Evolutionary conservation across 768 basidiomycete species (phyloP), one percentile per base, ranked within the genome.

Genomic region (Russula griseocarnosa): DNA sequence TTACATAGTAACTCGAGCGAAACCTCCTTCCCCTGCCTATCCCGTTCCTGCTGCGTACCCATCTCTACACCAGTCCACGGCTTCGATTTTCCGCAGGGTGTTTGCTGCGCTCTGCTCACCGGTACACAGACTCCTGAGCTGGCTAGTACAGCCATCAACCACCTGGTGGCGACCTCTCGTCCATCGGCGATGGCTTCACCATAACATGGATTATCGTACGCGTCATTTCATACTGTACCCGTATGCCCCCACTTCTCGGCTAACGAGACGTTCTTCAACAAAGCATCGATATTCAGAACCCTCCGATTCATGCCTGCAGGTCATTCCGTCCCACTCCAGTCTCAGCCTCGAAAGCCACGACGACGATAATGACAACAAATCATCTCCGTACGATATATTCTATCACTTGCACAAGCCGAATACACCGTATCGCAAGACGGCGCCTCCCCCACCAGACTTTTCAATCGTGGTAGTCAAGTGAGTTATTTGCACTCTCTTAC

Each of bases 341-440:
- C 76, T 53, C 69, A 74, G 5, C 67, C 71, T 38, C 62, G 62
- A 34, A 58, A 68, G 55, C 44, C 28, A 24, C 44, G 24, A 16
- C 38, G 34, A 65, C 49, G 61, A 64, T 50, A 59, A 47, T 8
- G 38, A 65, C 51, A 59, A 65, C 52, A 55, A 67, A 34, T 55
- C 72, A 3, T 82, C 86, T 1, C 88, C 88, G 0, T 98, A 95
- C 73, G 78, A 82, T 56, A 81, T 92, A 4, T 98, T 97, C 76
- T 98, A 81, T 74, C 88, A 97, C 70, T 78, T 93, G 5, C 96
- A 95, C 78, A 97, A 96, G 71, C 96, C 96, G 2, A 86, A 85
- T 8, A 92, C 92, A 0, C 80, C 89, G 9, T 96, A 86, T 77
- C 87, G 84, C 72, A 92, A 87, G 76, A 88, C 85, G 0, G 76